Conservation (phyloP, 192 early-diverging fungal species). For the Podochytrium sp. region DNA sequence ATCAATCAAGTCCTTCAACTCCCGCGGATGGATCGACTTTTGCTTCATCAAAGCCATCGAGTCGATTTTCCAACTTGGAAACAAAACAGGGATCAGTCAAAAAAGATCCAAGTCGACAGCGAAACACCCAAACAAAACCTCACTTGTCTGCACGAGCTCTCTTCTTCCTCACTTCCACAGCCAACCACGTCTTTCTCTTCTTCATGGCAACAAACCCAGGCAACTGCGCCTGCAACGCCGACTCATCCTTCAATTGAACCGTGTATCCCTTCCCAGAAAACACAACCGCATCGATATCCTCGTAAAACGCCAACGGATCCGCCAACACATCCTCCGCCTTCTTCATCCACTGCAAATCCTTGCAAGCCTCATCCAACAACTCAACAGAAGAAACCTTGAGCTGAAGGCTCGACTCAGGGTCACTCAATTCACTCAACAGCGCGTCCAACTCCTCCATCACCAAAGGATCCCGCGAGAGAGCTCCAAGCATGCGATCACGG, state of each 20-base stretch:
- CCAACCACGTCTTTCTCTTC: slow-evolving; percentile 6
- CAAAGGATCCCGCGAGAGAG: neutral
- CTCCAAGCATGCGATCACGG: neutral
- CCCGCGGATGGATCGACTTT: neutral
- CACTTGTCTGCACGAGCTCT: neutral
- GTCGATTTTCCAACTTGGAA: slow-evolving; percentile 23
- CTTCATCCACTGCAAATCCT: slow-evolving; percentile 14
- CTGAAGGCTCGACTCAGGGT: neutral
- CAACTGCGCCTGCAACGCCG: neutral
- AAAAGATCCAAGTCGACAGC: neutral
- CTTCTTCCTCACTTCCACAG: neutral
- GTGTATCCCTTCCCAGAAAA: neutral
- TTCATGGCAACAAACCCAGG: neutral
- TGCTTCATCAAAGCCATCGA: slow-evolving; percentile 18
- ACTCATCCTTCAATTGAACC: neutral
- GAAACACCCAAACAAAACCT: neutral
- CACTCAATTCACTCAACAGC: neutral
- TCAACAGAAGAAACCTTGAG: neutral
- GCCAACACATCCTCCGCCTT: neutral
- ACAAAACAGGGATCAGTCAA: too few relatives aligned
- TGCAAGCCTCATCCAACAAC: slow-evolving; percentile 2
- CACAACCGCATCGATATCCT: neutral
- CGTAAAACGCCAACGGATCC: neutral
- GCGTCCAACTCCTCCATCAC: neutral
- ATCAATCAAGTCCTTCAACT: neutral